Evolutionary conservation across 768 basidiomycete species (phyloP).

Genomic region (Brasilioporus rufonigricans): DNA sequence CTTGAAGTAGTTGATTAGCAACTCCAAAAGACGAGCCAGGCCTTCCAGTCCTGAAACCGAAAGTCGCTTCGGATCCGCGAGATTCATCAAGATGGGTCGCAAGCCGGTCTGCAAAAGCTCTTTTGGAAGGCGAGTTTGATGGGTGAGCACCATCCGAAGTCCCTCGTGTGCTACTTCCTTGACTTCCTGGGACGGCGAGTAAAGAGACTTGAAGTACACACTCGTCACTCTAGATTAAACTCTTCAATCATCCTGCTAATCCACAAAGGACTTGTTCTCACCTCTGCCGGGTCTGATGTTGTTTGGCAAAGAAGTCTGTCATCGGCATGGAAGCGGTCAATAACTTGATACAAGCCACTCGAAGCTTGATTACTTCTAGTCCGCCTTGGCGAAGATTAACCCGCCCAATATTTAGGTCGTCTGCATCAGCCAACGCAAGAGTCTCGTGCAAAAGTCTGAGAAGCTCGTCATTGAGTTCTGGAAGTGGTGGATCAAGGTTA

Average conservation of each 20-base stretch:
- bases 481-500: constrained; percentile 81
- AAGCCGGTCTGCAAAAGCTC: constrained; percentile 94
- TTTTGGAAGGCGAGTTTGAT: constrained; percentile 90
- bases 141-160: constrained; percentile 80
- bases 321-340: constrained; percentile 93
- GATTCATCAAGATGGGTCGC: constrained; percentile 95
- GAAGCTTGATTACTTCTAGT: constrained; percentile 81
- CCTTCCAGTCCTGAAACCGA: constrained; percentile 93
- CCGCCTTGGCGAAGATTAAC: constrained; percentile 73
- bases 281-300: constrained; percentile 83
- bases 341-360: constrained; percentile 91
- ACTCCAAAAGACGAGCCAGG: constrained; percentile 86
- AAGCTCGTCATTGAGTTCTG: constrained; percentile 91
- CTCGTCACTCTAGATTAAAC: constrained; percentile 69
- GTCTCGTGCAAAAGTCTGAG: constrained; percentile 90
- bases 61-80: constrained; percentile 92
- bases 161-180: constrained; percentile 96
- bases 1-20: constrained; percentile 98
- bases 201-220: constrained; percentile 98
- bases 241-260: constrained; percentile 1
- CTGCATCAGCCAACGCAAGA: constrained; percentile 92
- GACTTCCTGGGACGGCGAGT: constrained; percentile 86
- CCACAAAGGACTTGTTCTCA: constrained; percentile 31
- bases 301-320: constrained; percentile 89
- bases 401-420: constrained; percentile 80